Conservation (phyloP, 177 flowering plant genomes). For the Vitis hybrid region DNA sequence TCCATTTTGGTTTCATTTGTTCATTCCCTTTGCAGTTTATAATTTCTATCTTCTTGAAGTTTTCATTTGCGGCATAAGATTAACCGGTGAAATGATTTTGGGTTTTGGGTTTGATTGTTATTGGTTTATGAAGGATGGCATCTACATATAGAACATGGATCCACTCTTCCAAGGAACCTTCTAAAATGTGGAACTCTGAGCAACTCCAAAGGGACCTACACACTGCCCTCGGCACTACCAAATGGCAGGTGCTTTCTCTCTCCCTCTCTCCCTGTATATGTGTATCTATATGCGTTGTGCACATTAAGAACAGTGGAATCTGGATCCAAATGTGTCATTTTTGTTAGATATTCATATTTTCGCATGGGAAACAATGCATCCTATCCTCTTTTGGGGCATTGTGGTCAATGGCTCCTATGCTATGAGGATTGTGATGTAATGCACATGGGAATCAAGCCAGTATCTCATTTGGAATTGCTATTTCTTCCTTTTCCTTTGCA, state of each 20-base stretch:
- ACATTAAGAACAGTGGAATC: neutral
- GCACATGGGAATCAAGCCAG: no score
- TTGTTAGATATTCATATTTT: no score
- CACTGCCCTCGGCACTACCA: conserved; percentile 82
- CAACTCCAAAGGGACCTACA: conserved; percentile 69
- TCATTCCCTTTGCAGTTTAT: neutral
- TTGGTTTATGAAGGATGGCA: conserved; percentile 67
- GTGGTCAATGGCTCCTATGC: no score
- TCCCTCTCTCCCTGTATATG: neutral
- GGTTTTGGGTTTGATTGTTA: neutral
- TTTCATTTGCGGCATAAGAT: neutral
- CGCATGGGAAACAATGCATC: no score
- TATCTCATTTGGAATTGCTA: neutral
- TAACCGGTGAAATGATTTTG: neutral
- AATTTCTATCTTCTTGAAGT: neutral
- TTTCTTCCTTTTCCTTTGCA: neutral
- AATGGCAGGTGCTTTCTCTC: conserved; percentile 80
- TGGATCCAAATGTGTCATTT: no score
- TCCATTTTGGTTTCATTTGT: neutral
- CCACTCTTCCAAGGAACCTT: conserved; percentile 48
- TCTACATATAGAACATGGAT: conserved; percentile 88
- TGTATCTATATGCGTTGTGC: neutral
- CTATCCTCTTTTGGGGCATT: no score
- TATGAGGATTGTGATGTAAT: no score
- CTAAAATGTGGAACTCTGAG: conserved; percentile 41